A percentile compares a stretch with the other conserved stretches of the same genome.
These are phyloP conservation scores for Nemania bipapillata DNA, from an alignment of 2,329 filamentous ascomycete genomes.

Conservation along the genomic window DNA sequence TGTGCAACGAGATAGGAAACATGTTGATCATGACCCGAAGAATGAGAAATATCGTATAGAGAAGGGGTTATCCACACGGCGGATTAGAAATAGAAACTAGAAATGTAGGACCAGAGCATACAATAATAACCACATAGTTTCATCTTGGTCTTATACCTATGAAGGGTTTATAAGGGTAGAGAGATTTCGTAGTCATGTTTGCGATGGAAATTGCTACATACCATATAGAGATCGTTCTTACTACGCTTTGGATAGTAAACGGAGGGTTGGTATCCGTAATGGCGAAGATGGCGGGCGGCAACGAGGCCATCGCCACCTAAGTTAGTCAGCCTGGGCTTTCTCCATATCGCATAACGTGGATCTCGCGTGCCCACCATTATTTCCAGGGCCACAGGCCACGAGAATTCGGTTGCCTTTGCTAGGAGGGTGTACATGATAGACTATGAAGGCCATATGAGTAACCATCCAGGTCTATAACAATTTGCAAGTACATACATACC, in stretches of 20 bases:
- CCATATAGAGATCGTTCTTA: constrained; percentile 89
- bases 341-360: background rate
- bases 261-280: constrained; percentile 89
- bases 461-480: background rate
- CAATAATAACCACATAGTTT: constrained; percentile 9
- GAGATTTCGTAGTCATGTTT: background rate
- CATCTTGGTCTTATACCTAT: background rate
- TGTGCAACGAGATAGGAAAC: background rate
- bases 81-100: constrained; percentile 19
- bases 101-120: constrained; percentile 6
- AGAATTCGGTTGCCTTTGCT: constrained; percentile 77
- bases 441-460: constrained; percentile 56
- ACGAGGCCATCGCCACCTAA: constrained; percentile 92
- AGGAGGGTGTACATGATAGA: constrained; percentile 84
- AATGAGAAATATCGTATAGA: background rate
- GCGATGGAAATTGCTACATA: constrained; percentile 53
- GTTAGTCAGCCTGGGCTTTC: constrained; percentile 4
- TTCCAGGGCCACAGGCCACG: constrained; percentile 88
- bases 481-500: constrained; percentile 61
- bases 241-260: constrained; percentile 94
- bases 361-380: constrained; percentile 65
- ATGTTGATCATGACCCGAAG: background rate
- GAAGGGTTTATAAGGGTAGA: background rate
- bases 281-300: constrained; percentile 87
- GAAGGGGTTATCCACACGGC: background rate